These are phyloP conservation scores for Cardamine resedifolia DNA, from an alignment of 345 rosid species.

Conservation along the genomic window DNA sequence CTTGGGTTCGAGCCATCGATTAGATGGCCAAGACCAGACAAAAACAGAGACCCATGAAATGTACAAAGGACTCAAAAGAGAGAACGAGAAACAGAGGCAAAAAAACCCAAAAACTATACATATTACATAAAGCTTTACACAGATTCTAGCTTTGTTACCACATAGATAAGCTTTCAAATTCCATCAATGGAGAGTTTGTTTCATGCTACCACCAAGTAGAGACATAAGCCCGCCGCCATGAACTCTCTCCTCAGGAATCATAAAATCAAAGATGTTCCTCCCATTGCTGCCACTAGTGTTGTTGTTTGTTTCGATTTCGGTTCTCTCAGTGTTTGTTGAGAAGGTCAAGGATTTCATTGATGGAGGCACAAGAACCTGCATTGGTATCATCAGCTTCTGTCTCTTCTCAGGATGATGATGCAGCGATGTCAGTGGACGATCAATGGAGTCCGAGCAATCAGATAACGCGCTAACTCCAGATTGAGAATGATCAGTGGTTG, in stretches of 20 bases:
- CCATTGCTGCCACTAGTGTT: constrained; percentile 27
- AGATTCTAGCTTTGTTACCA: constrained; percentile 28
- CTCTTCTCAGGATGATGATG: constrained; percentile 37
- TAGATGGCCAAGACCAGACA: constrained; percentile 28
- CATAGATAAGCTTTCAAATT: constrained; percentile 40
- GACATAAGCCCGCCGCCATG: constrained; percentile 96
- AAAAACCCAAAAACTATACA: constrained; percentile 24
- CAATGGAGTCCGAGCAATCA: constrained; percentile 65
- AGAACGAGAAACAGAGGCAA: not conserved
- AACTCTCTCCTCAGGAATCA: constrained; percentile 94
- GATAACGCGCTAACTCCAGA: constrained; percentile 62
- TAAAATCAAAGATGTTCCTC: constrained; percentile 44
- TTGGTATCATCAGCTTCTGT: constrained; percentile 68
- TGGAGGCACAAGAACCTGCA: constrained; percentile 83
- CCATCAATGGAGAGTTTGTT: constrained; percentile 58
- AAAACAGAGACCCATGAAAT: constrained; percentile 27
- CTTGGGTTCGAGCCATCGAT: constrained; percentile 31
- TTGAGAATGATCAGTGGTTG: constrained; percentile 56
- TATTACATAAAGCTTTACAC: constrained; percentile 31
- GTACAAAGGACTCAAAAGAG: constrained; percentile 23
- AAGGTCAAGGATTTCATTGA: constrained; percentile 74
- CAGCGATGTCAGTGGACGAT: constrained; percentile 29
- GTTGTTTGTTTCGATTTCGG: constrained; percentile 45
- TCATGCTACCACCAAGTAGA: constrained; percentile 68
- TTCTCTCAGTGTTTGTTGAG: constrained; percentile 23